Percentiles rank a stretch among this genome's conserved stretches.
phyloP scores from a whole-genome alignment of 1,284 basidiomycete genomes.

The Melampsora larici-populina region DNA sequence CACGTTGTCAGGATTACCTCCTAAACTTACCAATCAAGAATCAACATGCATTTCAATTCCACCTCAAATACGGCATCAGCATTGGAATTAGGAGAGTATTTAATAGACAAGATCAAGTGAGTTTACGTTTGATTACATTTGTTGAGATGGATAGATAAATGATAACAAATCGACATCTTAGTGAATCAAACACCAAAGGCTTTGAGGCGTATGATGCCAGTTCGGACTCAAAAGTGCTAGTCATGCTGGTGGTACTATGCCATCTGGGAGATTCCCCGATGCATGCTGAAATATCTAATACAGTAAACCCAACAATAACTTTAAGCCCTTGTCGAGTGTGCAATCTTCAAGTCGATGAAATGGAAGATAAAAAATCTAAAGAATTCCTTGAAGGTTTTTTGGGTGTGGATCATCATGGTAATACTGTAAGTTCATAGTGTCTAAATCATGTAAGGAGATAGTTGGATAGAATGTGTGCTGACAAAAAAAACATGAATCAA shows the following conservation, averaged over 20 bases:
- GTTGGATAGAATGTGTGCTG: too few relatives aligned
- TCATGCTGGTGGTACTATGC: neutral
- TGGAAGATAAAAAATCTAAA: neutral
- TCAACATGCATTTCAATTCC: too few relatives aligned
- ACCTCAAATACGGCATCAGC: too few relatives aligned
- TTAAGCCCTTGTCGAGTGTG: neutral
- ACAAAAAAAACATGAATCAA: too few relatives aligned
- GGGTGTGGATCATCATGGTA: neutral
- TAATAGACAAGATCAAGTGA: too few relatives aligned
- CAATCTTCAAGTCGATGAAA: neutral
- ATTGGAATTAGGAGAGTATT: too few relatives aligned
- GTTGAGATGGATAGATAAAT: neutral
- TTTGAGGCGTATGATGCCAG: neutral
- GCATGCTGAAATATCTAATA: slow-evolving; percentile 8
- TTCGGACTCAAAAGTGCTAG: neutral
- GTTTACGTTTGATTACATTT: too few relatives aligned
- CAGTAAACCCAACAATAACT: slow-evolving; percentile 2
- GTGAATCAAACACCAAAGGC: neutral
- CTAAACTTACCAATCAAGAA: too few relatives aligned
- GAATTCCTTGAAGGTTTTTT: neutral
- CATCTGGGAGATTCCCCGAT: slow-evolving; percentile 2
- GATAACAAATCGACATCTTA: neutral
- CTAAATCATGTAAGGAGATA: neutral
- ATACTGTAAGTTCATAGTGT: neutral
- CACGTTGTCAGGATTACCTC: too few relatives aligned